Evolutionary conservation across 2,329 filamentous ascomycete species (phyloP), one percentile per base, ranked within the genome.

Genomic region (Hymenoscyphus salicellus): DNA sequence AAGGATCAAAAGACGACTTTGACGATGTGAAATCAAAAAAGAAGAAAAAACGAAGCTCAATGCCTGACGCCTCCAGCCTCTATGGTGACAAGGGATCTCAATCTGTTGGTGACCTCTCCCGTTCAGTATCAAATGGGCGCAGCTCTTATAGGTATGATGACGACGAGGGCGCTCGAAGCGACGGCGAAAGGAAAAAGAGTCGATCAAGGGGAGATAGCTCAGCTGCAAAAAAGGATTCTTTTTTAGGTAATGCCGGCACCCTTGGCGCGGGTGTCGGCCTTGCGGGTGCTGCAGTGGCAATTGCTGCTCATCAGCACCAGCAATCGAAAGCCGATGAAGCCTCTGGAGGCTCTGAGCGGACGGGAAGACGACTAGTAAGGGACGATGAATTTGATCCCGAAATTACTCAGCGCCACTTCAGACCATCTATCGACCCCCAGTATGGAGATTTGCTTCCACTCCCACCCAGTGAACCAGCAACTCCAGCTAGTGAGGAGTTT

Each of bases 201-300:
- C 65, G 68, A 58, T 71, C 70, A n/a, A 69, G 67, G 65, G 71
- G 67, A 58, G 69, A 63, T 60, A 72, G 68, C 63, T 62, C 65
- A 46, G 70, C 71, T 64, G 70, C 70, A 20, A 72, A 73, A 61
- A 78, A 79, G 76, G 77, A 82, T 79, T 85, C 85, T 88, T 88
- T 89, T 88, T 88, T 88, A 88, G 86, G 78, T 88, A 86, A 84
- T 82, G 84, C 86, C 86, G 86, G 80, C 83, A 88, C 82, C 83
- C 81, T 84, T 85, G 86, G 86, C 86, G 84, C 83, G 81, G 85
- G 86, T 88, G 86, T 80, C 85, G 86, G 86, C 83, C 75, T 84
- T 77, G 81, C 80, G 79, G 81, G 81, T 77, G 80, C 79, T 75
- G 81, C 77, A 68, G 68, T 69, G 68, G 72, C 73, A 67, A 70